Base-by-base conservation (phyloP, 176 grass and related monocot genomes). In the Ensete glaucum region DNA sequence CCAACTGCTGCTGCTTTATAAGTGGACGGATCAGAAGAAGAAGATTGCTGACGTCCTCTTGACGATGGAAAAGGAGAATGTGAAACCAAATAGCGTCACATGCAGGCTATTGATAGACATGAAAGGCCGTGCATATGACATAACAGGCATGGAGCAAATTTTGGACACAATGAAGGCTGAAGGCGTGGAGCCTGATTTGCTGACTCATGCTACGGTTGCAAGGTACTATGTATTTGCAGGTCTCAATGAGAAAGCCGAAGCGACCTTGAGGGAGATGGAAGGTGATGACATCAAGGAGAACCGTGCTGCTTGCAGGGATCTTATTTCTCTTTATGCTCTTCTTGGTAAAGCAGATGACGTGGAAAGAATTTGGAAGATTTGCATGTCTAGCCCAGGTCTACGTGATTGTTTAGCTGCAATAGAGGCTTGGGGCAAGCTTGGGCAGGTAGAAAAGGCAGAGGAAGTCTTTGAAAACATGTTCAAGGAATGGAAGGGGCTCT, bases 1-100 rank as follows among this genome's bases (percentile, higher is more conserved):
- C 77, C 91, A 94, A 73, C 88, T 94, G 73, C 58, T 94, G 60
- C 78, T 94, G 59, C 85, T 94, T 54, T 94, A 94, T 80, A 94
- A 86, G 81, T 84, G 78, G 71, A 20, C 83, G 43, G 85, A 94
- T 74, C 87, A 13, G 67, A 94, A 88, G 72, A 94, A 88, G 72
- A 94, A 90, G 81, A 88, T 94, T 12, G 16, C 83, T 56, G 91
- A 94, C 88, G 85, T 90, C 67, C 85, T 94, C 0, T 24, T 50
- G 26, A 83, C 86, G 83, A 94, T 94, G 91, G 87, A 90, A 71
- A 90, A 85, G 76, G 81, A 86, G 60, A 77, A 90, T 86, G 29
- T 90, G 64, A 94, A 88, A 66, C 88, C 87, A 66, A 75, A 80
- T 51, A 83, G 88, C 55, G 80, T 90, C 62, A 88, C 91, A 74